Percentiles rank a stretch among this genome's conserved stretches.
phyloP scores from a whole-genome alignment of 257 asterid genomes.

The Osmanthus fragrans region DNA sequence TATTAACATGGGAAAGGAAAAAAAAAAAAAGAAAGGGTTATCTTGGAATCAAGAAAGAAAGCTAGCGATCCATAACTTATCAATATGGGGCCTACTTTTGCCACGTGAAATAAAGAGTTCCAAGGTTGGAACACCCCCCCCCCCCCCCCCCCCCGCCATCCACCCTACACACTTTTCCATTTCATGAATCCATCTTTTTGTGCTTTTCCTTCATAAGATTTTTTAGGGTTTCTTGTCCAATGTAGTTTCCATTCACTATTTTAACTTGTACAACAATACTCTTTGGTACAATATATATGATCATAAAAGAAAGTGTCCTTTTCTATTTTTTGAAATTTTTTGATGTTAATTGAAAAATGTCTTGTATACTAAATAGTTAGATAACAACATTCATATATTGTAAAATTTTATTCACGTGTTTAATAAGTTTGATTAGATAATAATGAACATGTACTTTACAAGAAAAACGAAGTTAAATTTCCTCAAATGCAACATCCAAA shows the following conservation, averaged over 20 bases:
- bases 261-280: background rate
- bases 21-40: background rate
- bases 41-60: background rate
- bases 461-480: background rate
- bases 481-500: background rate
- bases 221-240: background rate
- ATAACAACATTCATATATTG: no score
- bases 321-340: no score
- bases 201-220: background rate
- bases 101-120: conserved; percentile 1
- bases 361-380: no score
- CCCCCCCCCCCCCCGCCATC: background rate
- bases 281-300: background rate
- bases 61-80: background rate
- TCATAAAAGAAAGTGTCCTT: no score
- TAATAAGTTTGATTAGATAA: no score
- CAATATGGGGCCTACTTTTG: conserved; percentile 7
- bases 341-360: no score
- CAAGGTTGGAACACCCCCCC: background rate
- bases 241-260: background rate
- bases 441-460: no score
- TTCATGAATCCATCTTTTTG: background rate
- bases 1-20: no score
- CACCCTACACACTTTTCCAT: conserved; percentile 1
- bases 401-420: no score